Conservation (phyloP, 2,329 filamentous ascomycete genomes). For the Diatrype stigma region DNA sequence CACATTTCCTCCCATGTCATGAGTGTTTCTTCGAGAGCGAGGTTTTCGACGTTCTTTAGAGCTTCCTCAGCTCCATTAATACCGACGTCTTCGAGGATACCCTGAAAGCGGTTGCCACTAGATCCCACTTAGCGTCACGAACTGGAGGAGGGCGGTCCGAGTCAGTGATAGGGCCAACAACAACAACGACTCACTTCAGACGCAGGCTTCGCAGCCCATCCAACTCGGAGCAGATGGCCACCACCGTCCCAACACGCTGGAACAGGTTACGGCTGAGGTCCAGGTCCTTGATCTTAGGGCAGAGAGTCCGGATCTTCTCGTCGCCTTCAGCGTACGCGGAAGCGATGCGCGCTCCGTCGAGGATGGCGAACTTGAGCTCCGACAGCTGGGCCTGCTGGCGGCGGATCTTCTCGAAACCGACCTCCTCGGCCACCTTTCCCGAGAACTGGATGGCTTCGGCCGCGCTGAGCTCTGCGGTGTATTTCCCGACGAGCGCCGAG, state of each 20-base stretch:
- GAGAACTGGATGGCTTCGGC: conserved; percentile 60
- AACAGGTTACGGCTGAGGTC: conserved; percentile 85
- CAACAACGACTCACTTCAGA: conserved; percentile 61
- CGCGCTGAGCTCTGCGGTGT: conserved; percentile 57
- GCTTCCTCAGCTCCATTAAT: conserved; percentile 31
- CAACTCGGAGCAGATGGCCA: conserved; percentile 67
- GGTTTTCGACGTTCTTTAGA: conserved; percentile 51
- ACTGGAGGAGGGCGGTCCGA: neutral
- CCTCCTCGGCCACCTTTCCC: conserved; percentile 84
- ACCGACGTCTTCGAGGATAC: conserved; percentile 38
- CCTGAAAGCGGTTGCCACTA: conserved; percentile 70
- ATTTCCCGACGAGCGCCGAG: conserved; percentile 77
- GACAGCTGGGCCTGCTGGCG: conserved; percentile 72
- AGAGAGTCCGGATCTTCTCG: conserved; percentile 44
- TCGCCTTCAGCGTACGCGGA: conserved; percentile 30
- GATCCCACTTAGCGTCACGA: conserved; percentile 8
- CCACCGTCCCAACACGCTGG: conserved; percentile 60
- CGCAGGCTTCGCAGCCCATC: conserved; percentile 62
- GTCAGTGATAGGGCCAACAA: conserved; percentile 9
- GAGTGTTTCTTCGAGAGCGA: conserved; percentile 65
- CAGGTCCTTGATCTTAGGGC: conserved; percentile 68
- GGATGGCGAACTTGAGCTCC: conserved; percentile 74
- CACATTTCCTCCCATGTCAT: conserved; percentile 63
- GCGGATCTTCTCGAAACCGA: conserved; percentile 92
- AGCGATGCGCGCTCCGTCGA: conserved; percentile 70